Evolutionary conservation across 108 stramenopile genomes (phyloP), one percentile per base, ranked within the genome.

Genomic region (Cyclostephanos tholiformis): DNA sequence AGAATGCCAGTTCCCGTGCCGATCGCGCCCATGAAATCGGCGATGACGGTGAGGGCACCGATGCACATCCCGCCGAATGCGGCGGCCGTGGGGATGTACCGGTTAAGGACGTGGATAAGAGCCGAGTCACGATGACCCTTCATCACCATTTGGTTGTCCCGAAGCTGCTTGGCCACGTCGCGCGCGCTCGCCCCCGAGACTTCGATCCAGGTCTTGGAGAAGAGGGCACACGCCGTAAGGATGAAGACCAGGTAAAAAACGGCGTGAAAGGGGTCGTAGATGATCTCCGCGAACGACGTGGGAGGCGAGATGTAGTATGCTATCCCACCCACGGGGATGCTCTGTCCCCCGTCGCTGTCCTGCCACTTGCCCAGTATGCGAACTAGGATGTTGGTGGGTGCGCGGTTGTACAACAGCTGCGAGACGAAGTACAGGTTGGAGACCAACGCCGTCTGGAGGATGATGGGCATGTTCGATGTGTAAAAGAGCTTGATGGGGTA

Each of bases 401-500:
- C 97, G 64, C 98, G 97, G 78, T 97, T 98, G 96, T 98, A 98
- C 61, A 99, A 81, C 44, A 99, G 85, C 86, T 99, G 98, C 71
- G 93, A 95, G 43, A 99, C 88, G 84, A 99, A 99, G 95, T 99
- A 99, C 52, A 99, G 80, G 88, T 99, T 99, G 83, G 93, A 93
- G 19, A 98, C 97, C 67, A 99, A 84, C 2, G 98, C 98, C 20
- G 98, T 97, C 85, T 98, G 98, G 35, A 99, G 89, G 75, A 99
- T 99, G 84, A 99, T 98, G 80, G 98, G 98, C 97, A 99, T 99
- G 97, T 99, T 99, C 83, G 97, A 98, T 16, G 99, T 99, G 95
- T 99, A 99, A 84, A 99, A 99, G 25, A 99, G 93, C 91, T 96
- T 96, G 91, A 96, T 96, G 86, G 95, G 95, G 86, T 94, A 96